Conservation (phyloP, 148 eudicot genomes). For the Gaultheria prostrata region DNA sequence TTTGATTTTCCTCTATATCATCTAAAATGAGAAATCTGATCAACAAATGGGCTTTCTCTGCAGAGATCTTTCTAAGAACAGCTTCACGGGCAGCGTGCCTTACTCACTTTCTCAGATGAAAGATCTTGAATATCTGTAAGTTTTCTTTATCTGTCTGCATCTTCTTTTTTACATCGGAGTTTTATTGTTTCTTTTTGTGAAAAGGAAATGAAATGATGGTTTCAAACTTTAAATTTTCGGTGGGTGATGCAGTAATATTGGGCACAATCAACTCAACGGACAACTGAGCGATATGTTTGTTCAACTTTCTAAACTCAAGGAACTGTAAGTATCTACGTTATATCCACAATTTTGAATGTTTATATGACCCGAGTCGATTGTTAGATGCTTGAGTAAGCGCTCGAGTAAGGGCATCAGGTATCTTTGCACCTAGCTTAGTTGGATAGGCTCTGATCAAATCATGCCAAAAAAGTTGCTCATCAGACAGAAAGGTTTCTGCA, state of each 20-base stretch:
- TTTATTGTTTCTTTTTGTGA: not conserved
- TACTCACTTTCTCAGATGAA: slow-evolving; percentile 62
- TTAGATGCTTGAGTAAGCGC: not conserved
- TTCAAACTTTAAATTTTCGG: slow-evolving; percentile 5
- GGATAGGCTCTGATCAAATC: not conserved
- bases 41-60: slow-evolving; percentile 12
- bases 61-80: slow-evolving; percentile 63
- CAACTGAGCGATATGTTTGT: slow-evolving; percentile 56
- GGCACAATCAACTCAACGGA: slow-evolving; percentile 57
- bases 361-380: not conserved
- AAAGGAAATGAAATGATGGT: not conserved
- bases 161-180: not conserved
- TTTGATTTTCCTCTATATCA: not conserved
- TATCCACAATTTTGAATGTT: not conserved
- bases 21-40: not conserved
- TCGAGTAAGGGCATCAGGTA: not conserved
- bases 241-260: slow-evolving; percentile 43
- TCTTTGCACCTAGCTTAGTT: not conserved
- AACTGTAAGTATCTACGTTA: slow-evolving; percentile 40
- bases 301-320: slow-evolving; percentile 47
- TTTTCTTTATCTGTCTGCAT: slow-evolving; percentile 10
- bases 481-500: not conserved
- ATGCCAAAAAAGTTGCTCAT: not conserved
- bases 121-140: slow-evolving; percentile 52
- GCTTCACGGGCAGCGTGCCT: slow-evolving; percentile 48